Evolutionary conservation across 2,329 filamentous ascomycete species (phyloP).

Genomic region (Didymella lethalis): DNA sequence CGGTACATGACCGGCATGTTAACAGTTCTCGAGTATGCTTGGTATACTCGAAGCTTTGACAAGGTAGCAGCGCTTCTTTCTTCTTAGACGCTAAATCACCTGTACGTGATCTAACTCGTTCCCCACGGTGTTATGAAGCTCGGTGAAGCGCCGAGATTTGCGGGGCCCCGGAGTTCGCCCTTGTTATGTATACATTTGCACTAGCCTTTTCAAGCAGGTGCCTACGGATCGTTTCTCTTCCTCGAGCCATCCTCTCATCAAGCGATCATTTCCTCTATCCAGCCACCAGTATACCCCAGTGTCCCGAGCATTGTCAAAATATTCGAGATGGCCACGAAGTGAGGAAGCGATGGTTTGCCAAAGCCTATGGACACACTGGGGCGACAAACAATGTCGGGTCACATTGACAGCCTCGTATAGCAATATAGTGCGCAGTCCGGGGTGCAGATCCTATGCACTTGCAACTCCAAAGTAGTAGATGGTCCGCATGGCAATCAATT

Average conservation of each 20-base stretch:
- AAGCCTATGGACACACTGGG: neutral
- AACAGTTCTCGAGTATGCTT: neutral
- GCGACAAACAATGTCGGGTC: neutral
- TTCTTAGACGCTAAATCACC: neutral
- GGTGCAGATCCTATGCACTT: conserved; percentile 2
- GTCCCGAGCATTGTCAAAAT: neutral
- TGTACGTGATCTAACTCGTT: neutral
- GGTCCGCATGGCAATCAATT: neutral
- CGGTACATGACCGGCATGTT: neutral
- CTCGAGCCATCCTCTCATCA: neutral
- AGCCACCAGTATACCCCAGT: neutral
- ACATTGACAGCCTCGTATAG: neutral
- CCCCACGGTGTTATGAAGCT: neutral
- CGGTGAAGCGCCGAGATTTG: conserved; percentile 19
- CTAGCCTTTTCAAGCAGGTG: conserved; percentile 15
- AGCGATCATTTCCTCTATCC: neutral
- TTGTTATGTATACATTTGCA: neutral
- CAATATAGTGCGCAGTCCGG: neutral
- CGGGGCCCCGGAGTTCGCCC: conserved; percentile 15
- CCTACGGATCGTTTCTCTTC: neutral
- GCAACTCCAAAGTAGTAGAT: neutral
- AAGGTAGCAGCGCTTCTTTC: conserved; percentile 1
- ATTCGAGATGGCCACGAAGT: neutral
- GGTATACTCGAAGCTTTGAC: neutral
- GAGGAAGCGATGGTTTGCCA: neutral